Evolutionary conservation across 164 flowering plant species (phyloP).

Genomic region (Nelumbo lutea): DNA sequence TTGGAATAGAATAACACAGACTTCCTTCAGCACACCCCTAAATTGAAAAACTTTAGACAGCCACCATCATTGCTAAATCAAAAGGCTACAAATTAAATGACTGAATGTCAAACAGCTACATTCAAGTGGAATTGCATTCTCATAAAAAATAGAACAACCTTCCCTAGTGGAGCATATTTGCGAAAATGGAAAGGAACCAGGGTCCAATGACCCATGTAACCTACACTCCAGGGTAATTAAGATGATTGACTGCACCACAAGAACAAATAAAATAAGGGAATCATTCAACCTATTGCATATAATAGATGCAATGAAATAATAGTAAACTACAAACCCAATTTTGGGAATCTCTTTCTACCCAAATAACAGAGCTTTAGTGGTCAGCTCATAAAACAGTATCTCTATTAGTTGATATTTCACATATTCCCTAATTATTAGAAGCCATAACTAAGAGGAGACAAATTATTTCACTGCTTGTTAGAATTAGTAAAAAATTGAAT

Average conservation of each 20-base stretch:
- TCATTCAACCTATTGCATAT: conserved; percentile 2
- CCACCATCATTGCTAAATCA: too few relatives aligned
- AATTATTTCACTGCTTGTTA: background rate
- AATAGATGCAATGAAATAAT: background rate
- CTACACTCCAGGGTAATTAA: conserved; percentile 86
- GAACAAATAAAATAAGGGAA: conserved; percentile 16
- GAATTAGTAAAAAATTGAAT: conserved; percentile 1
- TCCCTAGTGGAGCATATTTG: conserved; percentile 99
- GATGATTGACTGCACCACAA: conserved; percentile 80
- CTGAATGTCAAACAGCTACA: background rate
- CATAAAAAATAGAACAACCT: conserved; percentile 22
- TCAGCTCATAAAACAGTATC: conserved; percentile 9
- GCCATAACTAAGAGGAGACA: conserved; percentile 33
- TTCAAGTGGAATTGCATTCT: conserved; percentile 1
- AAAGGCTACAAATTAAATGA: too few relatives aligned
- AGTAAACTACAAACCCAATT: conserved; percentile 50
- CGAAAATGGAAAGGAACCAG: conserved; percentile 95
- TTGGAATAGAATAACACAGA: conserved; percentile 85
- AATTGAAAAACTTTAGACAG: conserved; percentile 80
- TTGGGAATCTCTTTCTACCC: conserved; percentile 53
- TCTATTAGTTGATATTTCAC: conserved; percentile 20
- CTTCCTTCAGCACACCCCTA: conserved; percentile 98
- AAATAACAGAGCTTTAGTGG: background rate
- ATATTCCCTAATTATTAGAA: conserved; percentile 62
- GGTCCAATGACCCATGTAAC: conserved; percentile 97